Conservation (phyloP, 108 stramenopile genomes). For the Skeletonema tropicum region DNA sequence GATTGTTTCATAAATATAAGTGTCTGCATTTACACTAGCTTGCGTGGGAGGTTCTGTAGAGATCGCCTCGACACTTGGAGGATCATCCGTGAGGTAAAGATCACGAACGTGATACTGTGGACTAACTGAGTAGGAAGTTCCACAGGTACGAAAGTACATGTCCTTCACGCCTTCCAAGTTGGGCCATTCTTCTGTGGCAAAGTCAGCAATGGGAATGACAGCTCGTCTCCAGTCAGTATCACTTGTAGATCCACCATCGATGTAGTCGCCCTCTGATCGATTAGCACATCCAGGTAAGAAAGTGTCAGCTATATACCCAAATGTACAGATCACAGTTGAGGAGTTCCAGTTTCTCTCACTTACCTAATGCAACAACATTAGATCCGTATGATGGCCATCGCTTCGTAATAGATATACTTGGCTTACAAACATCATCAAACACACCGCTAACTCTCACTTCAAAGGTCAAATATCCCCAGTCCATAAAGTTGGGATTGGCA, state of each 20-base stretch:
- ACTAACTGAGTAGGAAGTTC: background rate
- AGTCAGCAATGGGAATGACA: slow-evolving; percentile 15
- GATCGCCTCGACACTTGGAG: too few relatives aligned
- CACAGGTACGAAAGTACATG: slow-evolving; percentile 23
- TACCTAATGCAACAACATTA: too few relatives aligned
- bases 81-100: background rate
- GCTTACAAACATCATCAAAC: slow-evolving; percentile 6
- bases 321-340: too few relatives aligned
- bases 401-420: background rate
- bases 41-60: too few relatives aligned
- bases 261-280: slow-evolving; percentile 11
- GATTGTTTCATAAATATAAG: too few relatives aligned
- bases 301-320: too few relatives aligned
- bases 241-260: slow-evolving; percentile 6
- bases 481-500: slow-evolving; percentile 8
- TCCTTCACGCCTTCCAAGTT: slow-evolving; percentile 13
- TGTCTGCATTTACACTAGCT: too few relatives aligned
- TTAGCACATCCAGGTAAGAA: background rate
- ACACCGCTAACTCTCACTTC: background rate
- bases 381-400: slow-evolving; percentile 1
- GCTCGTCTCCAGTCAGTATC: slow-evolving; percentile 9
- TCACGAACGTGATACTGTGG: background rate
- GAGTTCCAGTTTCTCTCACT: too few relatives aligned
- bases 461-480: slow-evolving; percentile 12
- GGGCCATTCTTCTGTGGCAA: slow-evolving; percentile 22